Percentiles rank a stretch among this genome's conserved stretches.
phyloP scores from a whole-genome alignment of 2,329 filamentous ascomycete genomes.

The Malbranchea cinnamomea region DNA sequence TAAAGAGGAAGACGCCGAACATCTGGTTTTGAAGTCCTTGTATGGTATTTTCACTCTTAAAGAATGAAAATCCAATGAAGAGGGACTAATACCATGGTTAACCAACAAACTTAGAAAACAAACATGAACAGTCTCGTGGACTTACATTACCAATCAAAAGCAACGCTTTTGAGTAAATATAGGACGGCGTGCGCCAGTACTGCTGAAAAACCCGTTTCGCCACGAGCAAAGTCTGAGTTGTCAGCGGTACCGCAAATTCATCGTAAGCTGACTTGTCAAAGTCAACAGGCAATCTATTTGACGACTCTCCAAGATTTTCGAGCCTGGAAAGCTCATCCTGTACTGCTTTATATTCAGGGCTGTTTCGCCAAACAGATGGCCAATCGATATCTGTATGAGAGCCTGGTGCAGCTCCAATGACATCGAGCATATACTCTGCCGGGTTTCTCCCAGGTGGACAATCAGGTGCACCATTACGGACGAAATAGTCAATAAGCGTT shows the following conservation, averaged over 20 bases:
- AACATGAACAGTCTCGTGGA: no score
- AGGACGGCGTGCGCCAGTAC: conserved; percentile 78
- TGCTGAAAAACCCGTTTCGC: conserved; percentile 70
- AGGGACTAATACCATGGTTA: conserved; percentile 51
- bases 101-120: conserved; percentile 47
- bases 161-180: conserved; percentile 58
- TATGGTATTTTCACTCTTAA: conserved; percentile 54
- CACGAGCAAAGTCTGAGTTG: conserved; percentile 50
- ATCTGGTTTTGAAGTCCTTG: conserved; percentile 82
- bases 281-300: conserved; percentile 7
- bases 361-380: conserved; percentile 38
- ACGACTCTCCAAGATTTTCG: conserved; percentile 33
- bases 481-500: conserved; percentile 48
- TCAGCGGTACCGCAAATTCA: conserved; percentile 68
- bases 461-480: conserved; percentile 43
- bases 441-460: conserved; percentile 52
- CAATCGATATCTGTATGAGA: conserved; percentile 43
- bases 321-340: conserved; percentile 50
- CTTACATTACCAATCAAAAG: conserved; percentile 2
- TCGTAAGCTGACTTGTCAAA: conserved; percentile 16
- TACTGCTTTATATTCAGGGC: conserved; percentile 37
- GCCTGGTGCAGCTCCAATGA: conserved; percentile 44
- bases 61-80: conserved; percentile 76
- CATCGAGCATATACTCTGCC: conserved; percentile 57
- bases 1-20: conserved; percentile 72